Evolutionary conservation across 768 basidiomycete species (phyloP), one percentile per base, ranked within the genome.

Genomic region (Lentinula edodes): DNA sequence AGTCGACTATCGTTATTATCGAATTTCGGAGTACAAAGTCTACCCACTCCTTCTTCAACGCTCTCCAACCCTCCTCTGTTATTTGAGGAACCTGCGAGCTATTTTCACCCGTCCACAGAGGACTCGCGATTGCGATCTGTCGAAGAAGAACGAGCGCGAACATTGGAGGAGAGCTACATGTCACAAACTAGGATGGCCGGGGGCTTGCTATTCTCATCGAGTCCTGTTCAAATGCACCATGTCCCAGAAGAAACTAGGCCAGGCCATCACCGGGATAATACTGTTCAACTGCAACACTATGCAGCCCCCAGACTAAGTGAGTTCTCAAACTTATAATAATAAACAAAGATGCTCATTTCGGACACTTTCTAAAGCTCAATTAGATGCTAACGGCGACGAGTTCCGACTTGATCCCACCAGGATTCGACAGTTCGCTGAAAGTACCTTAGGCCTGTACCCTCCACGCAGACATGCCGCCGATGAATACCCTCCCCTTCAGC

Each of bases 331-430:
- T 12, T 23, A 23, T n/a, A 18, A 54, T 18, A 15, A n/a, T n/a
- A 20, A 18, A 32, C 16, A 7, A 50, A 46, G 20, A 20, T n/a
- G 6, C 20, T 28, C 16, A 36, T 2, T 35, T 36, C 16, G 15
- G 16, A 41, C 23, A 10, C 23, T 13, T 6, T 12, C 52, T 9
- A 45, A 16, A 80, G 77, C 74, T 12, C 71, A 72, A 39, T 65
- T 79, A 2, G 71, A 77, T 63, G 72, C 78, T 2, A 84, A 88
- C 66, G 87, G 88, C 0, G 82, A 88, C 62, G 85, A 87, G 67
- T 80, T 88, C 60, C 75, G 84, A 2, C 78, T 80, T 0, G 84
- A 85, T 66, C 86, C 88, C n/a, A 16, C 45, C 43, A 41, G 39
- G 15, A 23, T 32, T 38, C 61, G 9, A 61, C 35, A 35, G 18